A percentile compares a stretch with the other conserved stretches of the same genome.
Evolutionary conservation across 371 early-diverging fungal genomes (phyloP).

Genomic region (Blakeslea trispora): DNA sequence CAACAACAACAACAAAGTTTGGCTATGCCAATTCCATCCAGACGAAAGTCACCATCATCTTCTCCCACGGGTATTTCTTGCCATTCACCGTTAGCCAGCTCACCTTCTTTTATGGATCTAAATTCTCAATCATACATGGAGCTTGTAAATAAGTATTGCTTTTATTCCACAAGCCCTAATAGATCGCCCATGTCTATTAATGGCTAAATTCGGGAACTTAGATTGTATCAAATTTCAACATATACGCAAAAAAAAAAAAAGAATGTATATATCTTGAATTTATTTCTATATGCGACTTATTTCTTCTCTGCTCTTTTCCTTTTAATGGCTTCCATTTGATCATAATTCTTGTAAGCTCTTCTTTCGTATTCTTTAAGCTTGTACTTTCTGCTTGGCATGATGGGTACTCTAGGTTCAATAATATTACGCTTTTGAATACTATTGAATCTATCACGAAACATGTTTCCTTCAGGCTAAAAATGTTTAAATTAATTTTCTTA

Average conservation of each 20-base stretch:
- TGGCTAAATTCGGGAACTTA: conserved; percentile 15
- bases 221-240: conserved; percentile 1
- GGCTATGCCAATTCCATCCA: conserved; percentile 20
- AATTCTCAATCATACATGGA: conserved; percentile 42
- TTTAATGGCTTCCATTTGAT: conserved; percentile 29
- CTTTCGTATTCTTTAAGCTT: conserved; percentile 62
- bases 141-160: conserved; percentile 55
- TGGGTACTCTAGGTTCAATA: conserved; percentile 78
- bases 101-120: conserved; percentile 24
- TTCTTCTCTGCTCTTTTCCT: conserved; percentile 15
- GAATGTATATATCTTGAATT: not conserved
- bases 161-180: conserved; percentile 45
- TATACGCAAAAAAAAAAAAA: not conserved
- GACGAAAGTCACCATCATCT: conserved; percentile 8
- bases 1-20: conserved; percentile 2
- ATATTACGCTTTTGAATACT: conserved; percentile 85
- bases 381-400: conserved; percentile 41
- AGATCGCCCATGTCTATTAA: conserved; percentile 34
- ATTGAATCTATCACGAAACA: conserved; percentile 79
- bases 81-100: conserved; percentile 25
- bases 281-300: conserved; percentile 2
- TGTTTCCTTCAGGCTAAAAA: conserved; percentile 85
- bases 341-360: conserved; percentile 53
- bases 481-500: conserved; percentile 4
- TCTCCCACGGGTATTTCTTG: conserved; percentile 17